Evolutionary conservation across 176 grass and related monocot species (phyloP), one percentile per base, ranked within the genome.

Genomic region (Musa itinerans): DNA sequence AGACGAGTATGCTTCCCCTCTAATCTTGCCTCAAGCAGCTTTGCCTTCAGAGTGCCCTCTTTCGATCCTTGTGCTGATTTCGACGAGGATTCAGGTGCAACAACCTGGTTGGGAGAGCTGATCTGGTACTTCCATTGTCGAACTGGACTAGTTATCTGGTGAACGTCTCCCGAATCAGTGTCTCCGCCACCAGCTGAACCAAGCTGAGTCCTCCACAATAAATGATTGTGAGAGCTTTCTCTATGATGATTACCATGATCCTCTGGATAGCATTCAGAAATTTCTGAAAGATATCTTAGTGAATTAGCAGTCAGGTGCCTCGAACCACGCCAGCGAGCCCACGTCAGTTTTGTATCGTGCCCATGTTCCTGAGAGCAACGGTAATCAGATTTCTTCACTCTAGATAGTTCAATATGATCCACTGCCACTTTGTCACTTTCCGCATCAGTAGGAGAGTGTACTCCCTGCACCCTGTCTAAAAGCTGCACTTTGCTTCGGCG

Each of bases 11-110:
- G 80, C 54, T 88, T 86, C 54, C 91, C 91, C 78, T 99, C 86
- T 70, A 95, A 66, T 70, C 95, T 99, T 71, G 90, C 95, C 82
- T 99, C 86, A 67, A 99, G 85, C 49, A 99, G 66, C 76, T 99
- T 99, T 56, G 79, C 82, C 67, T 92, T 94, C 29, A 99, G 78
- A 29, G 84, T 94, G 51, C 89, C 88, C 17, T 84, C 84, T 64
- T 82, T 89, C 17, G 79, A 15, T 17, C 69, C 76, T 21, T 48
- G 57, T 49, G 77, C 23, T 15, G 82, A 70, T 73, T 70, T 69
- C 8, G 86, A 76, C 26, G 84, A 89, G 78, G 74, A 52, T 85
- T 89, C 88, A 54, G 72, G 85, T 53, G 82, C 84, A 64, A 78
- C 84, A 22, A 71, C 34, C 34, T 43, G n/a, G 55, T 76, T 66